Evolutionary conservation across 306 rosid genomes (phyloP).

Genomic region (Trichosanthes truncata): DNA sequence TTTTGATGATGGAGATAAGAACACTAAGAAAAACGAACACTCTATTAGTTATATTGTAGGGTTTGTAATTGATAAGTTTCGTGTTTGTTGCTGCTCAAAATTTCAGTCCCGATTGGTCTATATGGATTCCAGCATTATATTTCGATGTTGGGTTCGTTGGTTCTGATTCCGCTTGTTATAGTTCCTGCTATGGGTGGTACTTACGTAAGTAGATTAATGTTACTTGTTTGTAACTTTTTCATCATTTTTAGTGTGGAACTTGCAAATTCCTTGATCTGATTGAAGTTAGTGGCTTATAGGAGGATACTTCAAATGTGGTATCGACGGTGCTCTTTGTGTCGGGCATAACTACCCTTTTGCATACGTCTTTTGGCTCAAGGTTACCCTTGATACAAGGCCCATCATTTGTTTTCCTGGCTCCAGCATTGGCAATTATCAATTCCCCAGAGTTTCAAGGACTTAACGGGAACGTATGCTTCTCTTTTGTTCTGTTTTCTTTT

Average conservation of each 20-base stretch:
- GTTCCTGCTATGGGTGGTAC: conserved; percentile 99
- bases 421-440: conserved; percentile 74
- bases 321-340: conserved; percentile 85
- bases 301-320: conserved; percentile 80
- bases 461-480: conserved; percentile 61
- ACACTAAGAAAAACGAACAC: neutral
- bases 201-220: conserved; percentile 46
- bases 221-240: neutral
- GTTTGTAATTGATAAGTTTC: neutral
- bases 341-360: conserved; percentile 85
- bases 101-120: conserved; percentile 72
- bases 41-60: neutral
- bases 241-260: neutral
- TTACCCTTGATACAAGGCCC: conserved; percentile 96
- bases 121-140: conserved; percentile 85
- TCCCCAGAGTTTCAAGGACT: conserved; percentile 80
- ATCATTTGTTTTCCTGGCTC: conserved; percentile 84
- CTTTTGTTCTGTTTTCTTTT: conserved; percentile 4
- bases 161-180: conserved; percentile 81
- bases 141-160: conserved; percentile 78
- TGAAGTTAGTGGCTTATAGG: conserved; percentile 54
- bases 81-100: neutral
- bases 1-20: neutral
- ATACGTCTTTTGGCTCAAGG: conserved; percentile 78
- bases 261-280: conserved; percentile 34